Conservation (phyloP, 441 rosid genomes). For the Pelargonium fulgidum region DNA sequence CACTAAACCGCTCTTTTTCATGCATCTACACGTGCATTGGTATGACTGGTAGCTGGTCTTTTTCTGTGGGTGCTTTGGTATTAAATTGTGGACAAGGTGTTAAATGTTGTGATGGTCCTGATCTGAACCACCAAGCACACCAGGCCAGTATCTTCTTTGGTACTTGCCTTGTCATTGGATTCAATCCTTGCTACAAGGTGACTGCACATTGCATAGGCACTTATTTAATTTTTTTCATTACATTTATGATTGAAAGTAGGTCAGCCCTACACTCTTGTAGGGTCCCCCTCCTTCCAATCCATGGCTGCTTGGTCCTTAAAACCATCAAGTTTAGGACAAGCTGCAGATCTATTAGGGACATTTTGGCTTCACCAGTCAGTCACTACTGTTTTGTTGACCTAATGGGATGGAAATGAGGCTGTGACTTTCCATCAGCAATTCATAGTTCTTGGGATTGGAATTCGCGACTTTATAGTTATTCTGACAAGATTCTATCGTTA, state of each 20-base stretch:
- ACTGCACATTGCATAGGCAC: too few relatives aligned
- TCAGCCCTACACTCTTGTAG: constrained; percentile 3
- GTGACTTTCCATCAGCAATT: too few relatives aligned
- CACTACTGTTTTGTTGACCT: too few relatives aligned
- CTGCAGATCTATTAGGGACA: too few relatives aligned
- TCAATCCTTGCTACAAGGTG: not conserved
- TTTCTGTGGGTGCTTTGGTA: not conserved
- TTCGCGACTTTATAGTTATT: too few relatives aligned
- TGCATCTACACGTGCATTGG: not conserved
- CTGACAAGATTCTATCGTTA: too few relatives aligned
- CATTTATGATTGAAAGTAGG: not conserved
- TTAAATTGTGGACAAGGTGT: not conserved
- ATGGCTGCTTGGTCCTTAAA: too few relatives aligned
- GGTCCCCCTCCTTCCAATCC: not conserved
- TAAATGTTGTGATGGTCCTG: constrained; percentile 5
- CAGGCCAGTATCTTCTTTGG: constrained; percentile 7
- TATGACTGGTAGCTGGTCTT: not conserved
- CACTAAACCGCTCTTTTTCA: not conserved
- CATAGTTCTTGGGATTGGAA: too few relatives aligned
- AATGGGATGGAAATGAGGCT: too few relatives aligned
- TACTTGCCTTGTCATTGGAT: not conserved
- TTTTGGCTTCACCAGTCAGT: too few relatives aligned
- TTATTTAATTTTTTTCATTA: not conserved
- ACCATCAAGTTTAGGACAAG: too few relatives aligned
- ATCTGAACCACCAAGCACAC: not conserved